Base-by-base conservation (phyloP, 345 rosid genomes). In the Salix udensis region DNA sequence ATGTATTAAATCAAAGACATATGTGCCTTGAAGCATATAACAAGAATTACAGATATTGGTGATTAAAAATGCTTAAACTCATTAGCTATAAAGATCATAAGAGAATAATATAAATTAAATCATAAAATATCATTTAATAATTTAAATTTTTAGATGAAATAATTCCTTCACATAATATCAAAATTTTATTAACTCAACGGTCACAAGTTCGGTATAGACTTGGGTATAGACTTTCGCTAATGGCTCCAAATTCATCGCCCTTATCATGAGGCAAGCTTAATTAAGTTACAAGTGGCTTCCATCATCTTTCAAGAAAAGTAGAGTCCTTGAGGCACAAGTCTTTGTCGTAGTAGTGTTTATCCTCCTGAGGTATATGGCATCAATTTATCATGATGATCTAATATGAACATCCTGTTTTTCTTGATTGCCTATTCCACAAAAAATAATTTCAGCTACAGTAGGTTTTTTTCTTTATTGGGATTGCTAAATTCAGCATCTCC, bases 211-310 rank as follows among this genome's bases (percentile, higher is more conserved):
- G 31, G 30, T 91, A 68, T 83, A 86, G 2, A 93, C 97, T 77
- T 89, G 97, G 0, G 85, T 91, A 68, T 83, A 86, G 2, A 93
- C 97, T 77, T 89, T 80, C n/a, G 83, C 91, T 89, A 31, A 81
- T 76, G 6, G 86, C 88, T 76, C 97, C 97, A 62, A 76, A 82
- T 61, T 73, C 79, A 78, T 88, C 91, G 26, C 90, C 96, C 4
- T 88, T 44, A 39, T 85, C 88, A 84, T 90, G 89, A 18, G 97
- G 98, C 78, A 86, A 79, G 84, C 94, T 91, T 74, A 91, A 80
- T 75, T 91, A 95, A 46, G 91, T 93, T 36, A 87, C 92, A 70
- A 90, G 67, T 52, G 98, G 98, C 86, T 84, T 15, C 90, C 97
- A 58, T 91, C 91, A 65, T 87, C 80, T 81, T 87, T 85, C 85